These are phyloP conservation scores for Lactarius vividus DNA, from an alignment of 768 basidiomycete genomes.

Conservation along the genomic window DNA sequence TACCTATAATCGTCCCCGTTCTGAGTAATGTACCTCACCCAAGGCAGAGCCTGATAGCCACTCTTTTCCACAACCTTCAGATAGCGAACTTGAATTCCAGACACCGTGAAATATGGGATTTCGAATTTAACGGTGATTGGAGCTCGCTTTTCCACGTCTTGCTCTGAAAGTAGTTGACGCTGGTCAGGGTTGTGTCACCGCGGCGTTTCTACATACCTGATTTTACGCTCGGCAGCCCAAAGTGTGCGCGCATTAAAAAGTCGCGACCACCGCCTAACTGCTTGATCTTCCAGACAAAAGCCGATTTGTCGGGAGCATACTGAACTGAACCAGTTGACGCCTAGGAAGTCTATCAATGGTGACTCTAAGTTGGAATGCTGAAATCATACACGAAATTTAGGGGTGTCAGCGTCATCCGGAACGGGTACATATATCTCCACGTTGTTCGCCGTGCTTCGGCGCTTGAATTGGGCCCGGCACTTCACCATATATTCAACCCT, in stretches of 20 bases:
- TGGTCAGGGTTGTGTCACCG: background rate
- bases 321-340: constrained; percentile 94
- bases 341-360: constrained; percentile 41
- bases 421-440: constrained; percentile 99
- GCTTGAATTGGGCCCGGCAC: constrained; percentile 95
- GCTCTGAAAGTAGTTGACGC: constrained; percentile 39
- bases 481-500: constrained; percentile 96
- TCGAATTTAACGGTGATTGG: constrained; percentile 98
- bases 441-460: constrained; percentile 94
- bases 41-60: constrained; percentile 93
- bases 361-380: background rate
- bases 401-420: constrained; percentile 96
- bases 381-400: constrained; percentile 83
- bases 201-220: constrained; percentile 50
- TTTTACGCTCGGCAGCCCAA: constrained; percentile 91
- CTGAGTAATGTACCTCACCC: constrained; percentile 94
- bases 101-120: constrained; percentile 98
- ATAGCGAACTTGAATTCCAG: constrained; percentile 96
- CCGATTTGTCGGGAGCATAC: constrained; percentile 96
- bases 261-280: constrained; percentile 94
- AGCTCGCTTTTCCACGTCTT: constrained; percentile 83
- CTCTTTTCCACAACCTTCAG: constrained; percentile 99
- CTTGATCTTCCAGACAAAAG: constrained; percentile 99
- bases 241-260: constrained; percentile 97
- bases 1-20: constrained; percentile 92